Base-by-base conservation (phyloP, 257 asterid genomes). In the Voacanga thouarsii region DNA sequence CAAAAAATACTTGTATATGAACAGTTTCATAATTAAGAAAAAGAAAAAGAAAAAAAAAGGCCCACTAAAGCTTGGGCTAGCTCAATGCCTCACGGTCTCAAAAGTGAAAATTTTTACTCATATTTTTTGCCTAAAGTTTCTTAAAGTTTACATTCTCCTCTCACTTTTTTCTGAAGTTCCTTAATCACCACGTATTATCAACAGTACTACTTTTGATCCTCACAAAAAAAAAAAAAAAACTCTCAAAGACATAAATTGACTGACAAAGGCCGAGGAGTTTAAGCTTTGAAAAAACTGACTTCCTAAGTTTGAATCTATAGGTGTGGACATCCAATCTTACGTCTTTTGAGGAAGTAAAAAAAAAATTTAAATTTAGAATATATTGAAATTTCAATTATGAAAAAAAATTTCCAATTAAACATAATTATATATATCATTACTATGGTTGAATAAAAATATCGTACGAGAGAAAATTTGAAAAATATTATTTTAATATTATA, bases 111-210 rank as follows among this genome's bases (percentile, higher is more conserved):
- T 19, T 55, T 60, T 60, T 14, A 37, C 72, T 66, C 45, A 26
- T 33, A 33, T 16, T 14, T 33, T 65, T 30, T 15, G 6, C 16
- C 50, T 14, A 37, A 39, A 66, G 50, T 26, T 24, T 18, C 19
- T 19, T 55, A 37, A 55, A 55, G 66, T 30, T 44, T 21, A 45
- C 81, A 68, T 57, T 70, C 33, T 49, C 43, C 23, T 3, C n/a
- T 28, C 23, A 33, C 28, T 71, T 60, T 41, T 2, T 12, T 50
- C 21, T 26, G 23, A 77, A 59, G 26, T 69, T 70, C 44, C 71
- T 78, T 70, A 78, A 55, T 44, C 75, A 57, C 44, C 60, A 71
- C 81, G 77, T 78, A 78, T 70, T 37, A 59, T 24, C 18, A 19
- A 74, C 5, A 33, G 43, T 24, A 15, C 5, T 71, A 47, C 64